Conservation (phyloP, 371 early-diverging fungal species). For the Zopfochytrium polystomum region DNA sequence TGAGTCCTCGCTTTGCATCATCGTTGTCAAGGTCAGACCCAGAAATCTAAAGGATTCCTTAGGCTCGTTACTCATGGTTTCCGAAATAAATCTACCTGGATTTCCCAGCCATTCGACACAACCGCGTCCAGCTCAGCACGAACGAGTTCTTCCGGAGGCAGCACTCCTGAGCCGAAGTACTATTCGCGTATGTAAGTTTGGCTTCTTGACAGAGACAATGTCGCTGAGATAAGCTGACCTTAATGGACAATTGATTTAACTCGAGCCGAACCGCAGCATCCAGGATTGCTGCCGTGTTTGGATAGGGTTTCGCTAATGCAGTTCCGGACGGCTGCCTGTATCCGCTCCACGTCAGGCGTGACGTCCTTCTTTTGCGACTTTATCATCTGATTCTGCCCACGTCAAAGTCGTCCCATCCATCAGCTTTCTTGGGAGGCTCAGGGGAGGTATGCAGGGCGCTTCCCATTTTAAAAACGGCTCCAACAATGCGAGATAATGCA, state of each 20-base stretch:
- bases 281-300: not conserved
- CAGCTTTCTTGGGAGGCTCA: not conserved
- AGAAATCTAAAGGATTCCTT: too few species aligned
- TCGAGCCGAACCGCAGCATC: conserved; percentile 7
- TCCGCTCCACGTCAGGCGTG: not conserved
- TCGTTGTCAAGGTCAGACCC: too few species aligned
- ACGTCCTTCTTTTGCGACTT: conserved; percentile 4
- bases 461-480: not conserved
- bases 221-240: conserved; percentile 6
- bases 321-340: not conserved
- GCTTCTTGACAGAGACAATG: not conserved
- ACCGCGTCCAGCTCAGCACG: conserved; percentile 9
- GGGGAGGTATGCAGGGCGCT: not conserved
- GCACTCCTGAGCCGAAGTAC: conserved; percentile 16
- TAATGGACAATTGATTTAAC: conserved; percentile 7
- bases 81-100: too few species aligned
- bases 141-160: conserved; percentile 4
- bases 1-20: too few species aligned
- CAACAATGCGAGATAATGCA: conserved; percentile 30
- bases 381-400: conserved; percentile 21
- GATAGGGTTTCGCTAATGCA: not conserved
- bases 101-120: conserved; percentile 3
- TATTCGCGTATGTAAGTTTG: not conserved
- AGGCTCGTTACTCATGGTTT: too few species aligned
- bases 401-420: not conserved